Evolutionary conservation across 73 alveolate species (phyloP), one percentile per base, ranked within the genome.

Genomic region (Stentor roeselii): DNA sequence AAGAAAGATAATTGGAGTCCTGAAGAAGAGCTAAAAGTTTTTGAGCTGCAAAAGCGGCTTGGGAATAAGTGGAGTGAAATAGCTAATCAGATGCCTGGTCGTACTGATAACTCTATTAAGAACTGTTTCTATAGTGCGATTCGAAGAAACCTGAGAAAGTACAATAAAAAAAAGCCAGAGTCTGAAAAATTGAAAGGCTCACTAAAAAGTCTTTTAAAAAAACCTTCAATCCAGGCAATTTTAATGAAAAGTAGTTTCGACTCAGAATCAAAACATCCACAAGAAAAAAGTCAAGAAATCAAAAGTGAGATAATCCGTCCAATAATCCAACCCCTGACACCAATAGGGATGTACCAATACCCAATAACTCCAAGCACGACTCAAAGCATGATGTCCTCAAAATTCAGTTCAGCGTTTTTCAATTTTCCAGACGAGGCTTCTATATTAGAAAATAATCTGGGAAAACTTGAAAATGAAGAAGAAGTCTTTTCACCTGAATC

Each of bases 41-140:
- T 91, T 59, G 88, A 85, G 60, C 92, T 89, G 67, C 93, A 91
- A 75, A 60, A 77, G 40, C 86, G 78, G 59, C 85, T 84, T 84
- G 96, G 96, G 31, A 91, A 91, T 78, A 85, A 90, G 85, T 91
- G 96, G 96, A 87, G 95, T 60, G 91, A 86, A 59, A 91, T 91
- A 15, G 75, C 94, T 31, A 87, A 85, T 41, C 83, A 35, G 83
- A 82, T 91, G 85, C 93, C 96, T 11, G 96, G 96, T 35, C 75
- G 96, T 40, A 87, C 96, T 0, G 96, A 91, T 84, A 78, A 87
- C 82, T 82, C 93, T 0, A 87, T 89, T 35, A 91, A 91, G 59
- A 91, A 91, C 75, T 90, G 89, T 82, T 91, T 91, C 84, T 91
- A 91, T 91, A 88, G 94, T 1, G 89, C 92, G 76, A 58, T 91